Base-by-base conservation (phyloP, 2,329 filamentous ascomycete genomes). In the Fusarium illudens region DNA sequence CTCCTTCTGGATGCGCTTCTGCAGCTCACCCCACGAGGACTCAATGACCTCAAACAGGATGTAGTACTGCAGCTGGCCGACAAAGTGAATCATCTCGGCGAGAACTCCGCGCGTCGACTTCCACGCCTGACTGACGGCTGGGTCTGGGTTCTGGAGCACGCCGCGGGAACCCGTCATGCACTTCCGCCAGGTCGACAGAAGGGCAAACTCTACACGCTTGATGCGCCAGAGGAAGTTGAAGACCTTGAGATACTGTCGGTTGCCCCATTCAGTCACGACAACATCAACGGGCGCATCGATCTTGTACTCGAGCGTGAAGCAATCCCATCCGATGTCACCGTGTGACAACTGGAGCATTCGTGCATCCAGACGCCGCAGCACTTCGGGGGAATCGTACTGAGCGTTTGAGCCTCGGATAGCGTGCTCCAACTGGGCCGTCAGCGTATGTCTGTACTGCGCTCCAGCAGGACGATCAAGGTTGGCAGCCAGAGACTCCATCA, bases 171-270 rank as follows among this genome's bases (percentile, higher is more conserved):
- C 96, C 0, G 96, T 99, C 89, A 97, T 98, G 79, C 92, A 97
- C 69, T 94, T 92, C 60, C 96, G 90, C 94, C 96, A 99, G 37
- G 93, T 96, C 12, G 92, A 93, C 6, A 91, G 88, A 2, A 99
- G 87, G 0, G 93, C 94, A 75, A 98, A 99, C 75, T 99, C 96
- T 53, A 99, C 96, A 27, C 96, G 91, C 81, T 99, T 99, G 75
- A 99, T 93, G 66, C 96, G 91, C 95, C 96, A 99, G 4, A 99
- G 86, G 76, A 99, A 97, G 80, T 99, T 99, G 86, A 99, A 99
- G 10, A 99, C 93, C 77, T 98, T 98, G 72, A 99, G 90, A 77
- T 99, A 99, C 77, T 99, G 95, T 20, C 95, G 92, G 70, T 92
- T 95, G 46, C 94, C 94, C 88, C 94, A 97, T 39, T 96, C 93